Evolutionary conservation across 2,329 filamentous ascomycete species (phyloP).

Genomic region (Westerdykella sp.): DNA sequence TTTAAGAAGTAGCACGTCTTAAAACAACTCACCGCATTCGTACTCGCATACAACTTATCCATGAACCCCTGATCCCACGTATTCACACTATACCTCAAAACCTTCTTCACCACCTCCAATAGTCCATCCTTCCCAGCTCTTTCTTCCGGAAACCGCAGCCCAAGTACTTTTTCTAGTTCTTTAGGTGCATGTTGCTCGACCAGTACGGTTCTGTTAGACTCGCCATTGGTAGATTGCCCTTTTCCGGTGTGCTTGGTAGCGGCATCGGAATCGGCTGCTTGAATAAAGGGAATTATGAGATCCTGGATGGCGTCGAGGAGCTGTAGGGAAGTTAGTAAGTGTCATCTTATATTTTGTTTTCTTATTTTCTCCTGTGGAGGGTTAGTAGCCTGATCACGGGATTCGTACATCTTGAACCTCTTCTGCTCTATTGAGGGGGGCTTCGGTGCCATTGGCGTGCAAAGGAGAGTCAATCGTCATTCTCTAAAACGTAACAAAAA

Average conservation of each 20-base stretch:
- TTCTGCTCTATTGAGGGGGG: constrained; percentile 27
- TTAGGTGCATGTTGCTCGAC: constrained; percentile 42
- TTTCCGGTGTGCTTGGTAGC: constrained; percentile 51
- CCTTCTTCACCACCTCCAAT: constrained; percentile 52
- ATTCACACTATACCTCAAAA: constrained; percentile 85
- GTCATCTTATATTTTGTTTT: background rate
- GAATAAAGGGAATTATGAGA: constrained; percentile 65
- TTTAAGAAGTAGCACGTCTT: background rate
- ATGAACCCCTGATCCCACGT: constrained; percentile 98
- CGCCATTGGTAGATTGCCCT: constrained; percentile 56
- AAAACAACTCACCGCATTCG: constrained; percentile 60
- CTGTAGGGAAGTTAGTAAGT: constrained; percentile 38
- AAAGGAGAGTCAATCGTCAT: constrained; percentile 17
- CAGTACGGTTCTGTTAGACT: constrained; percentile 45
- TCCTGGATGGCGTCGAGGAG: constrained; percentile 61
- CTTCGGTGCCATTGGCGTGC: constrained; percentile 9
- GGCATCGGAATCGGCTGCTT: constrained; percentile 60
- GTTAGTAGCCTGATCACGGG: no score
- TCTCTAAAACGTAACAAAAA: background rate
- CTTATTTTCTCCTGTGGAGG: no score
- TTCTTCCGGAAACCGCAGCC: constrained; percentile 32
- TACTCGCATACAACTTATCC: constrained; percentile 90
- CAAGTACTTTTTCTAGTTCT: constrained; percentile 38
- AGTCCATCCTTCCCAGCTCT: constrained; percentile 40
- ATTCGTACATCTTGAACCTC: constrained; percentile 34